A percentile compares a stretch with the other conserved stretches of the same genome.
These are phyloP conservation scores for Acidomyces sp. DNA, from an alignment of 495 filamentous ascomycete genomes.

Conservation along the genomic window DNA sequence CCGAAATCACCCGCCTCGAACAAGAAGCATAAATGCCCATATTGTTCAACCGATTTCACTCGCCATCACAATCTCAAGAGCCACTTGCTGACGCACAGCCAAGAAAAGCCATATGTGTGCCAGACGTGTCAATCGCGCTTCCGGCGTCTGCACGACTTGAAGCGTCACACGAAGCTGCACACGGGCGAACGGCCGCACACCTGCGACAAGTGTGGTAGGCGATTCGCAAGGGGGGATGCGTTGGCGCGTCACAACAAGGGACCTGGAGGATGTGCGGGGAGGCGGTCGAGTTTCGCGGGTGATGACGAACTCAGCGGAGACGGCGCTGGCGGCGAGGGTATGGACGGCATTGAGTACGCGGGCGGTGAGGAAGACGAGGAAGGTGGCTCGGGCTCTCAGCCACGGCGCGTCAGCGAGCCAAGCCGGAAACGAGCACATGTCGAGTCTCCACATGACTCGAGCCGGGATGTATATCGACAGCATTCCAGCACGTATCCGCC, in stretches of 20 bases:
- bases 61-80: conserved; percentile 98
- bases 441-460: conserved; percentile 36
- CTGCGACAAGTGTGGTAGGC: conserved; percentile 82
- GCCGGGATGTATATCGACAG: conserved; percentile 40
- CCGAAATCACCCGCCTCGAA: conserved; percentile 54
- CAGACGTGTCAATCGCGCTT: conserved; percentile 81
- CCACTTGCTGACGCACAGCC: conserved; percentile 92
- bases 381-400: conserved; percentile 27
- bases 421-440: conserved; percentile 53
- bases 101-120: conserved; percentile 94
- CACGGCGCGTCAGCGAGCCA: conserved; percentile 37
- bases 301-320: conserved; percentile 61
- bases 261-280: conserved; percentile 85
- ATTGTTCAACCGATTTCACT: conserved; percentile 93
- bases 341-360: conserved; percentile 60
- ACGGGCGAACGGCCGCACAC: conserved; percentile 92
- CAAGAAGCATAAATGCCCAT: conserved; percentile 92
- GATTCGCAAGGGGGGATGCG: conserved; percentile 91
- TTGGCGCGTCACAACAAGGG: conserved; percentile 91
- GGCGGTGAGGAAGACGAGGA: conserved; percentile 53
- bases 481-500: conserved; percentile 70
- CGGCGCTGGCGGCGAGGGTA: conserved; percentile 42
- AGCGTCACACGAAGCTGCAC: conserved; percentile 90
- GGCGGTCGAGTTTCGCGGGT: conserved; percentile 67
- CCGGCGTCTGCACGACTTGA: conserved; percentile 84